Percentiles rank a stretch among this genome's conserved stretches.
Conservation (phyloP, 2,329 filamentous ascomycete species). For the Fusarium tjaetaba region DNA sequence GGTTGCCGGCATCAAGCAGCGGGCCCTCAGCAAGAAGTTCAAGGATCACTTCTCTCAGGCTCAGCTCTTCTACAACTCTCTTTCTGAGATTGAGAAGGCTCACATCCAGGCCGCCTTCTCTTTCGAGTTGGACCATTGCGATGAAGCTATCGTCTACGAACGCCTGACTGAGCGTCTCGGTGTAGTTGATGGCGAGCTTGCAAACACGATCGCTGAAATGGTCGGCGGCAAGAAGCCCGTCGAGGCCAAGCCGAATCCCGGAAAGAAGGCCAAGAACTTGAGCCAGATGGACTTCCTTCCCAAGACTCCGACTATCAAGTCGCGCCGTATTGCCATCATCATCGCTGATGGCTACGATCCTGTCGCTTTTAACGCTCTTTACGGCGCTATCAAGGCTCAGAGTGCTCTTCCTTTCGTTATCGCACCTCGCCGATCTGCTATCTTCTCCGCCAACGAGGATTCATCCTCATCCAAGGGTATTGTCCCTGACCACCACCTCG, state of each 20-base stretch:
- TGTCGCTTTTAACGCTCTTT: constrained; percentile 71
- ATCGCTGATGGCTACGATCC: constrained; percentile 82
- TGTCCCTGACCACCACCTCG: constrained; percentile 79
- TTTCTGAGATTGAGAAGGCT: constrained; percentile 74
- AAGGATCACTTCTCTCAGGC: constrained; percentile 81
- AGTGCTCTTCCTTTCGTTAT: constrained; percentile 79
- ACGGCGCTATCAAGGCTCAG: constrained; percentile 68
- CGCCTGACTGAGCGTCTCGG: constrained; percentile 73
- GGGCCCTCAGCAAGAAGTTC: constrained; percentile 78
- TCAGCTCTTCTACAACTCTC: constrained; percentile 84
- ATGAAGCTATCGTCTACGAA: constrained; percentile 80
- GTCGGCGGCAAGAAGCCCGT: constrained; percentile 72
- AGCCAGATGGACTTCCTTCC: constrained; percentile 76
- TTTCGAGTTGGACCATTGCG: constrained; percentile 84
- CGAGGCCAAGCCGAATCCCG: constrained; percentile 68
- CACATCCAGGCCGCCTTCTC: constrained; percentile 77
- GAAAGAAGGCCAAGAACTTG: constrained; percentile 72
- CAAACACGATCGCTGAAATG: constrained; percentile 73
- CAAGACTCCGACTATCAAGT: constrained; percentile 71
- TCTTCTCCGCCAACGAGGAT: constrained; percentile 70
- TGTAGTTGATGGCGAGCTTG: constrained; percentile 77
- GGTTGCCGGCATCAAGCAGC: constrained; percentile 74
- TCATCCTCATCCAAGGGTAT: constrained; percentile 63
- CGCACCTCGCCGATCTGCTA: constrained; percentile 71
- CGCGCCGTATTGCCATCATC: constrained; percentile 78